Evolutionary conservation across 2,329 filamentous ascomycete species (phyloP), one percentile per base, ranked within the genome.

Genomic region (Penicillium sp.): DNA sequence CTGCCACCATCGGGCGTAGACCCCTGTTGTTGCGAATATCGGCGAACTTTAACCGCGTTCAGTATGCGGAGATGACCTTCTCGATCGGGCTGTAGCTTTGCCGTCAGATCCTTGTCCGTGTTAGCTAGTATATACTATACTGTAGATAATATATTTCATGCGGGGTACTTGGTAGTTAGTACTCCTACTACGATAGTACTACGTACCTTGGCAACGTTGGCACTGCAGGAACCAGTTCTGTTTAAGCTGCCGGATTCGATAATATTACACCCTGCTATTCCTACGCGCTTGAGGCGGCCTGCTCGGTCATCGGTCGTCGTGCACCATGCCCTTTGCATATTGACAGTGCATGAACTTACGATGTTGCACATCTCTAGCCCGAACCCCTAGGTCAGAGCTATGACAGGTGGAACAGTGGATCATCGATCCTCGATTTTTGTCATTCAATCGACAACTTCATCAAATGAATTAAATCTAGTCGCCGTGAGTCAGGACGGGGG

Each of bases 151-250:
- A n/a, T n/a, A n/a, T n/a, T n/a, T n/a, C n/a, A n/a, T n/a, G n/a
- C 27, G 9, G 27, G 27, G 3, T 13, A 30, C 27, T 30, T 12
- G 3, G 13, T 7, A 13, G 13, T 15, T 26, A 40, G 20, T 24
- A 40, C 26, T 40, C 17, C 10, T 40, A 21, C 20, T 37, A 13
- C 4, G 4, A 40, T 26, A 40, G 34, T 20, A 12, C 33, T 36
- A 36, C 17, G 33, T 36, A 36, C 33, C 42, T 56, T 47, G 50
- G 50, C 46, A 40, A 26, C 9, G 23, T 23, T 41, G 40, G 21
- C 46, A 51, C 54, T 56, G 51, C 54, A 56, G 46, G 43, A 53
- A 44, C 43, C 8, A 15, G 15, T 17, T 32, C 5, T 30, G 9
- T 39, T 24, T 33, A 29, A 26, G n/a, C 12, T 15, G 13, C 36